These are phyloP conservation scores for Talaromyces albobiverticillius DNA, from an alignment of 2,329 filamentous ascomycete species.

Conservation along the genomic window DNA sequence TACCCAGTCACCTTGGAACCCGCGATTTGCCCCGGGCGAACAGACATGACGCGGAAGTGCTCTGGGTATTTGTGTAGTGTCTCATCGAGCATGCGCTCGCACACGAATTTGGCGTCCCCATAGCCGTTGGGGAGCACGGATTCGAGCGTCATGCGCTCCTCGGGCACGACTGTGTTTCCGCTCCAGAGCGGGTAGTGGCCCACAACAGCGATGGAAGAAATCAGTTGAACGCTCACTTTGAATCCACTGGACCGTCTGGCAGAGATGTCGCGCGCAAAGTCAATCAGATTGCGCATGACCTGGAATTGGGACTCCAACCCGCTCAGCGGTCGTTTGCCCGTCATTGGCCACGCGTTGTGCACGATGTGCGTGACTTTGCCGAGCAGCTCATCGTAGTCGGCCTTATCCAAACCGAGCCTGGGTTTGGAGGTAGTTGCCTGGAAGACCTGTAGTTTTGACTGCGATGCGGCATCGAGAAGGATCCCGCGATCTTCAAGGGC, in stretches of 20 bases:
- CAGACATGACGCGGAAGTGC: slow-evolving; percentile 43
- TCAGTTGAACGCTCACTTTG: slow-evolving; percentile 36
- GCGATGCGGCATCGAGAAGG: slow-evolving; percentile 16
- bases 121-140: slow-evolving; percentile 49
- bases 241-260: slow-evolving; percentile 11
- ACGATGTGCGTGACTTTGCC: slow-evolving; percentile 47
- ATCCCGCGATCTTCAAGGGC: slow-evolving; percentile 28
- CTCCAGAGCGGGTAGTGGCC: slow-evolving; percentile 29
- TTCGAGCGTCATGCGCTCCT: slow-evolving; percentile 40
- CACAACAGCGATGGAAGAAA: slow-evolving; percentile 44
- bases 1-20: slow-evolving; percentile 50
- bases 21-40: slow-evolving; percentile 53
- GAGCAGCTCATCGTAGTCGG: slow-evolving; percentile 39
- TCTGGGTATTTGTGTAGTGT: slow-evolving; percentile 46
- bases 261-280: slow-evolving; percentile 40
- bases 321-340: slow-evolving; percentile 16
- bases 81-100: slow-evolving; percentile 50
- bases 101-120: slow-evolving; percentile 52
- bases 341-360: slow-evolving; percentile 32
- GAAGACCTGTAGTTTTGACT: slow-evolving; percentile 45
- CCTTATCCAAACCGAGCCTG: slow-evolving; percentile 46
- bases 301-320: slow-evolving; percentile 31
- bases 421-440: slow-evolving; percentile 49
- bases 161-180: slow-evolving; percentile 36
- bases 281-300: slow-evolving; percentile 50